These are phyloP conservation scores for Venturia carpophila DNA, from an alignment of 2,329 filamentous ascomycete genomes.

Conservation along the genomic window DNA sequence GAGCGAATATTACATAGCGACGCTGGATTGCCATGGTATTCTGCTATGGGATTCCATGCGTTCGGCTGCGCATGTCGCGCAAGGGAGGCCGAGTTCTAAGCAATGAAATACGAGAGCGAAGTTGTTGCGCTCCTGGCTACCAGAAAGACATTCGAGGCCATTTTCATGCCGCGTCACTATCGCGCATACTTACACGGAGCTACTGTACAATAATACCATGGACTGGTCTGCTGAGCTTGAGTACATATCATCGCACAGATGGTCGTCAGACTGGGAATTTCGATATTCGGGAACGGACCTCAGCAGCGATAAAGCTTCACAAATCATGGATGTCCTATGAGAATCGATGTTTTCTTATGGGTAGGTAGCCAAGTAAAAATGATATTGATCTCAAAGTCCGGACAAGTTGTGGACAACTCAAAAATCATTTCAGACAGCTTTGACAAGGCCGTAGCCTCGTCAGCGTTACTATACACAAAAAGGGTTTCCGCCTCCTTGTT, in stretches of 20 bases:
- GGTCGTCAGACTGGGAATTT: no score
- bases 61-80: slow-evolving; percentile 6
- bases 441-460: slow-evolving; percentile 7
- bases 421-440: slow-evolving; percentile 8
- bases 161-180: not conserved
- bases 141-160: not conserved
- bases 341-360: not conserved
- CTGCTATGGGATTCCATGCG: slow-evolving; percentile 7
- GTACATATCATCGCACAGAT: no score
- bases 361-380: no score
- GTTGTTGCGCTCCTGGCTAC: not conserved
- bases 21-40: slow-evolving; percentile 46
- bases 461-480: slow-evolving; percentile 12
- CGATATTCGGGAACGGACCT: no score
- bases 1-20: slow-evolving; percentile 62
- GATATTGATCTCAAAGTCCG: not conserved
- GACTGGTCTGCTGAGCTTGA: no score
- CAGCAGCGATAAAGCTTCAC: no score
- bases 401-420: not conserved
- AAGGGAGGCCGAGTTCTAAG: not conserved
- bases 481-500: not conserved
- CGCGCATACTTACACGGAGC: not conserved
- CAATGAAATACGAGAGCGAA: not conserved
- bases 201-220: not conserved
- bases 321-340: not conserved